phyloP scores from a whole-genome alignment of 176 grass and related monocot species.

The Microstegium vimineum region DNA sequence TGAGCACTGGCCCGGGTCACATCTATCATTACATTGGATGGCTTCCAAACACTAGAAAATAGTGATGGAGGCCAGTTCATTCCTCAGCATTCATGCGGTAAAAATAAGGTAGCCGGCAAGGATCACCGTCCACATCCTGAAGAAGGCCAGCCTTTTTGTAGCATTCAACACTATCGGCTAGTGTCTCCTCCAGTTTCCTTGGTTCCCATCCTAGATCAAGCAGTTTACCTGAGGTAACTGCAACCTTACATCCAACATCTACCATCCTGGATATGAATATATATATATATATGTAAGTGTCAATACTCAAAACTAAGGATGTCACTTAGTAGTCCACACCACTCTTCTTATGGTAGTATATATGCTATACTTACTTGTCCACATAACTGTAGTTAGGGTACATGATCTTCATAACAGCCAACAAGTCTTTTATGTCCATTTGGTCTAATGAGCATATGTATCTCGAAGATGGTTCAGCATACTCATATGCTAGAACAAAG shows the following conservation, averaged over 20 bases:
- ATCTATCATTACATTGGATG: too few relatives aligned
- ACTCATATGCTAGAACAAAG: slow-evolving; percentile 29
- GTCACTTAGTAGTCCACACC: neutral
- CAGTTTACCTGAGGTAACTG: slow-evolving; percentile 26
- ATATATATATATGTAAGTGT: neutral
- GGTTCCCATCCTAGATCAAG: slow-evolving; percentile 45
- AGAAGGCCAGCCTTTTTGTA: slow-evolving; percentile 34
- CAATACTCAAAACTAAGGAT: neutral
- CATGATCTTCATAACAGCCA: slow-evolving; percentile 30
- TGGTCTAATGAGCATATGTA: slow-evolving; percentile 30
- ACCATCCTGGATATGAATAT: slow-evolving; percentile 1
- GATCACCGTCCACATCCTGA: neutral
- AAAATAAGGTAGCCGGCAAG: slow-evolving; percentile 10
- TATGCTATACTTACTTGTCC: slow-evolving; percentile 22
- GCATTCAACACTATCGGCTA: slow-evolving; percentile 35
- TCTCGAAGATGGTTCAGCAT: slow-evolving; percentile 18
- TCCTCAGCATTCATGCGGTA: neutral
- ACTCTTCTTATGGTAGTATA: neutral
- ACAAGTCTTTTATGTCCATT: neutral
- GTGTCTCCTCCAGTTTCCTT: slow-evolving; percentile 38
- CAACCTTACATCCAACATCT: neutral
- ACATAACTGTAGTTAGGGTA: slow-evolving; percentile 44
- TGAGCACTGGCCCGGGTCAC: too few relatives aligned
- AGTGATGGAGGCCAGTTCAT: neutral
- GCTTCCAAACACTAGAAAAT: too few relatives aligned